A percentile compares a stretch with the other conserved stretches of the same genome.
phyloP scores from a whole-genome alignment of 208 protist species.

The Borovskyia barvae region DNA sequence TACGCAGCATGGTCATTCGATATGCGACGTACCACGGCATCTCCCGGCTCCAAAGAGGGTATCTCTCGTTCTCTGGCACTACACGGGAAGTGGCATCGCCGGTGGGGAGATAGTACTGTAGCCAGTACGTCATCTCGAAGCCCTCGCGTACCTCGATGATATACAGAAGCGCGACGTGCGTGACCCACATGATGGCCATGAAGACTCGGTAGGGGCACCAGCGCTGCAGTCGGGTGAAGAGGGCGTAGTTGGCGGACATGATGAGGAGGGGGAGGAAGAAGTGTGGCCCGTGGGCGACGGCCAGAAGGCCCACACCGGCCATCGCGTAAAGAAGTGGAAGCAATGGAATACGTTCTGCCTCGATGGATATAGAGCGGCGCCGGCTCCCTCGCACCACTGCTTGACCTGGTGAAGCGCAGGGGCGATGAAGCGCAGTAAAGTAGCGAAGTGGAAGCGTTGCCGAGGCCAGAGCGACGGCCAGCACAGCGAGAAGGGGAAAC shows the following conservation, averaged over 20 bases:
- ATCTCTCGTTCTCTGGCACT: neutral
- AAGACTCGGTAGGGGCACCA: slow-evolving; percentile 42
- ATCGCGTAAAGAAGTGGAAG: slow-evolving; percentile 20
- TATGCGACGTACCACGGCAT: slow-evolving; percentile 65
- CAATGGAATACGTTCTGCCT: too few relatives aligned
- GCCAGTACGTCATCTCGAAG: slow-evolving; percentile 21
- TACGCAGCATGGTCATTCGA: slow-evolving; percentile 78
- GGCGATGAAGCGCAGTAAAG: neutral
- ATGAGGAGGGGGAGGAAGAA: slow-evolving; percentile 30
- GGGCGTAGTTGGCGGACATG: slow-evolving; percentile 32
- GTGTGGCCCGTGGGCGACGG: slow-evolving; percentile 27
- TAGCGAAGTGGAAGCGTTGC: slow-evolving; percentile 5
- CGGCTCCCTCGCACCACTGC: too few relatives aligned
- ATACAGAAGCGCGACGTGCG: slow-evolving; percentile 39
- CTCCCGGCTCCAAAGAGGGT: slow-evolving; percentile 3
- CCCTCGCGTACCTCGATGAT: slow-evolving; percentile 20
- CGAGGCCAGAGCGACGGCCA: slow-evolving; percentile 5
- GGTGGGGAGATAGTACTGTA: slow-evolving; percentile 15
- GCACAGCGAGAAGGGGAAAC: slow-evolving; percentile 13
- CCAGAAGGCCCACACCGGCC: slow-evolving; percentile 19
- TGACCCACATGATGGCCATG: slow-evolving; percentile 51
- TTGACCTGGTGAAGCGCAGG: too few relatives aligned
- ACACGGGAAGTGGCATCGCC: neutral
- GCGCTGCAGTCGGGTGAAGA: slow-evolving; percentile 36
- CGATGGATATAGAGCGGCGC: too few relatives aligned